Evolutionary conservation across 768 basidiomycete genomes (phyloP), one percentile per base, ranked within the genome.

Genomic region (Mycena amicta): DNA sequence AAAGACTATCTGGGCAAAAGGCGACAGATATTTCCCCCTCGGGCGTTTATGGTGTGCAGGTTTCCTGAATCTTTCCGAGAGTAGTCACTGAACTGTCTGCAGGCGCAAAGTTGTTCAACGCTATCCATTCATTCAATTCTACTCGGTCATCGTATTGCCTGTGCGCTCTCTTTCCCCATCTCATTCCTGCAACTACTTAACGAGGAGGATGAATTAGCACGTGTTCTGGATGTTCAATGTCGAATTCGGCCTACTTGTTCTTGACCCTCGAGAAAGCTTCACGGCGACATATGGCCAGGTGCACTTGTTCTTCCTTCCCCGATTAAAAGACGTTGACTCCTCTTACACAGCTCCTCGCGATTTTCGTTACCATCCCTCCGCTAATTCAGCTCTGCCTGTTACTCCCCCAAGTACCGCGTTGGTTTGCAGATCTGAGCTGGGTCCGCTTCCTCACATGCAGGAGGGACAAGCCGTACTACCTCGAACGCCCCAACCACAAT

Each of bases 61-160:
- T 31, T 6, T 27, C 30, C 41, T 16, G 8, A n/a, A 23, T n/a
- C 11, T 30, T 47, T 55, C 25, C n/a, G 4, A 3, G 15, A 28
- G 5, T 28, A 49, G 16, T 22, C 2, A 50, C 5, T 31, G 5
- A 18, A 53, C 12, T 25, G n/a, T n/a, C n/a, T 37, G 11, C 51
- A 64, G 62, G 63, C 63, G 63, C 25, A 59, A 64, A 20, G 51
- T 56, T 5, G 63, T 61, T 13, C 26, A 33, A 1, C 53, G 30
- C 1, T 64, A 61, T 29, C 63, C 63, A 0, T 59, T 64, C 33
- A 50, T 64, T 27, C 63, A 64, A 25, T 60, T 64, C 45, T 64
- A 46, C 45, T 40, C 47, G 8, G 23, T 53, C 31, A 16, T 26
- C 31, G 33, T 39, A 11, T 3, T 49, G 29, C 54, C 22, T 51